Base-by-base conservation (phyloP, 805 yeast genomes). In the Kodamaea jinghongensis region DNA sequence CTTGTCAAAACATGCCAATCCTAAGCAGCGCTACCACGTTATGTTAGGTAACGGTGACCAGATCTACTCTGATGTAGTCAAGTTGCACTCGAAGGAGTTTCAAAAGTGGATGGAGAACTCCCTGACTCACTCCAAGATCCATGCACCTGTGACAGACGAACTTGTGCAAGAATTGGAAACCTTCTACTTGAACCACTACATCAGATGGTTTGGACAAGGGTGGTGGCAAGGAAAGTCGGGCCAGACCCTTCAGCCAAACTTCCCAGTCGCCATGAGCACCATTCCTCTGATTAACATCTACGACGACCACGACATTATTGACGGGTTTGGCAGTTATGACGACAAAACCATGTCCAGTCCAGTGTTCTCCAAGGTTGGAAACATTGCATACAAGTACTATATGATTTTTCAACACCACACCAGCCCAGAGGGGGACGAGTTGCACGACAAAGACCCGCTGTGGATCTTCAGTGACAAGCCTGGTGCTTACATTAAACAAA, bases 41-140 rank as follows among this genome's bases (percentile, higher is more conserved):
- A 90, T 91, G 95, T 68, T 93, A 20, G 98, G 98, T 20, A 98
- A 98, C 38, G 99, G 99, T 23, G 99, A 91, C 63, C 99, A 91
- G 64, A 75, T 91, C 36, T 91, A 91, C 59, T 80, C 90, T 38
- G 99, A 91, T 62, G 72, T 87, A 1, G 79, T 91, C 49, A 85
- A 83, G 58, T 48, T 72, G 14, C 69, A 76, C 14, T 78, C 83
- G 11, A 54, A 71, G 34, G 62, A 68, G 22, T 76, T 85, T 49
- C 58, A 71, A 44, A 58, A 76, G 22, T 89, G 97, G 96, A 58
- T 78, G 20, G 55, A 68, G 20, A 79, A 78, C 45, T 71, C 67
- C 41, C 76, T 71, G 43, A 63, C 79, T 7, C 53, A 65, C 22
- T 64, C 68, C 47, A 81, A 78, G 48, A 36, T 48, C 5, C 41